Evolutionary conservation across 2,329 filamentous ascomycete species (phyloP), one percentile per base, ranked within the genome.

Genomic region (Fusarium sp.): DNA sequence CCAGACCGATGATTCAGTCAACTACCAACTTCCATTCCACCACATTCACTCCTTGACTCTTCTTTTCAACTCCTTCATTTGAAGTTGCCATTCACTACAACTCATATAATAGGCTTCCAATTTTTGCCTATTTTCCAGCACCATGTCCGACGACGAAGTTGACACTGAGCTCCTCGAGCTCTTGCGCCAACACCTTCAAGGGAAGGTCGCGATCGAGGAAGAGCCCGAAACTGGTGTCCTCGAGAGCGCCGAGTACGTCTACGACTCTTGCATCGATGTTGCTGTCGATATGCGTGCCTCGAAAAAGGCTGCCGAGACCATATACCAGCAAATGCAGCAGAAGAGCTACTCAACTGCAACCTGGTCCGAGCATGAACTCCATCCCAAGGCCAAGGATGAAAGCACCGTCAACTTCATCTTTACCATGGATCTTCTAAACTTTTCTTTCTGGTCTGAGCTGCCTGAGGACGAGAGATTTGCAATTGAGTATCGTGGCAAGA

Each of bases 391-490:
- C 47, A 94, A 94, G 79, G 92, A 97, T 79, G 93, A 94, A 79
- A 88, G 84, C 60, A 95, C 94, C 0, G 90, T 97, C 24, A 92
- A 94, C 72, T 98, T 99, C 81, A 96, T 99, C 78, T 98, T 99
- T 81, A 94, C 94, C 22, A 97, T 99, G 94, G 96, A 99, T 81
- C 83, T 99, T 31, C 85, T 99, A 60, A 99, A 99, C 81, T 99
- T 98, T 80, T 97, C 93, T 24, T 99, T 99, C 82, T 99, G 96
- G 96, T 97, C 94, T 16, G 92, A 94, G 62, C 80, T 84, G 52
- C 82, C 86, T 0, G 91, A 93, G 13, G 88, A 91, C 6, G 91
- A 96, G 77, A 88, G 94, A 13, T 99, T 96, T 82, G 89, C 93
- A 11, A 89, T 99, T 47, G 92, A 94, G 66, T 98, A 98, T 82